Percentiles rank a stretch among this genome's conserved stretches.
These are phyloP conservation scores for Clarireedia homoeocarpa DNA, from an alignment of 2,329 filamentous ascomycete genomes.

Conservation along the genomic window DNA sequence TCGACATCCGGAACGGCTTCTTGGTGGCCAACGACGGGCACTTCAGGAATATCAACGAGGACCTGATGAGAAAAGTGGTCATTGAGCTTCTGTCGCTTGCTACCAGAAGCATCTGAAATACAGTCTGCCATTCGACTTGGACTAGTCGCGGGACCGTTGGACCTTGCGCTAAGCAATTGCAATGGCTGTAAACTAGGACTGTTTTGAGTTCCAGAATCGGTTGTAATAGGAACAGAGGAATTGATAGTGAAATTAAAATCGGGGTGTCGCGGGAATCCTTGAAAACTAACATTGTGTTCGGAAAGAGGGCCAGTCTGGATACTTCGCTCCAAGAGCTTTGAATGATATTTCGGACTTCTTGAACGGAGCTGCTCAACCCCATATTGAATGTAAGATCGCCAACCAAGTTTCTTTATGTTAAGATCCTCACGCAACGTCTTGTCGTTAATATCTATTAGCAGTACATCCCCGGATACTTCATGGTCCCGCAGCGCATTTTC, in stretches of 20 bases:
- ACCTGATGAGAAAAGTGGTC: not conserved
- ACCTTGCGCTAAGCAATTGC: not conserved
- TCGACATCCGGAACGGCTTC: not conserved
- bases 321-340: not conserved
- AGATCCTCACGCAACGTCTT: slow-evolving; percentile 21
- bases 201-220: not conserved
- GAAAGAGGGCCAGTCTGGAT: not conserved
- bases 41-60: not conserved
- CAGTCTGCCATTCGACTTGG: not conserved
- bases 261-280: not conserved
- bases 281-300: not conserved
- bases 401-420: slow-evolving; percentile 18
- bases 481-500: slow-evolving; percentile 50
- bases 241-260: slow-evolving; percentile 7
- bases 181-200: not conserved
- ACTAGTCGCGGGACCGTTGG: not conserved
- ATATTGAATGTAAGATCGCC: slow-evolving; percentile 36
- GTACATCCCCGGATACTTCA: slow-evolving; percentile 37
- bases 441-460: slow-evolving; percentile 21
- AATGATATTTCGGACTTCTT: slow-evolving; percentile 43
- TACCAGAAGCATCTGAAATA: not conserved
- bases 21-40: not conserved
- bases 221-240: slow-evolving; percentile 2
- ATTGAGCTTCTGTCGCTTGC: slow-evolving; percentile 1
- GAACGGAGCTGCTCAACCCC: slow-evolving; percentile 49